Base-by-base conservation (phyloP, 2,329 filamentous ascomycete genomes). In the Aspergillus spinulosporus region DNA sequence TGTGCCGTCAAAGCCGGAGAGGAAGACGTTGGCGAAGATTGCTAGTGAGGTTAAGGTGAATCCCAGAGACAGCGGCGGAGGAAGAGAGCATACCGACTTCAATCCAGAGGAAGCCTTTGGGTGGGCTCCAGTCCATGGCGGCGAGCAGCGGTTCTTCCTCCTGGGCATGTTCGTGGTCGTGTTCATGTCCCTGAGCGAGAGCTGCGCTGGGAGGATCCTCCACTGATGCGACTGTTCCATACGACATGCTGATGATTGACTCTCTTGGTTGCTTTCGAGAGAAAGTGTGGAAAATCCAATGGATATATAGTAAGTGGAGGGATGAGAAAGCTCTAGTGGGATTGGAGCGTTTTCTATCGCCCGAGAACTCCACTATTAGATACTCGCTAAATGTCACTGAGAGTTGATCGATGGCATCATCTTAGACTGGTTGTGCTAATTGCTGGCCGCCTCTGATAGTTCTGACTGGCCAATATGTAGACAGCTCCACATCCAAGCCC, bases 1-100 rank as follows among this genome's bases (percentile, higher is more conserved):
- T 1, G 76, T 78, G 11, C 73, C 70, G 49, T 78, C 75, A 57
- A 78, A 77, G 2, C 83, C 84, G 28, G 82, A 82, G 6, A 88
- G 77, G 57, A 88, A 87, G 5, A 87, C 84, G 59, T 87, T 87
- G 43, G 80, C 78, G 75, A 86, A 84, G 63, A 87, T 84, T 31
- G 84, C 78, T 77, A 21, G 52, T 14, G 4, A 49, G 7, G 37
- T 58, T 52, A 21, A 21, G 29, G 26, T 45, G n/a, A 12, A 6
- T 49, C 21, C 21, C 21, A 21, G 21, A 40, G 21, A 46, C 21
- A 5, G 6, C 21, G 11, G 15, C 2, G 21, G 21, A 21, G 21
- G 5, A 14, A 7, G 31, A 15, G 47, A 43, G 56, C 62, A 14
- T 58, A 76, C 75, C 82, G 5, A 83, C 67, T 70, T 86, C 77